Evolutionary conservation across 352 stramenopile species (phyloP), one percentile per base, ranked within the genome.

Genomic region (Globisporangium mamillatum): DNA sequence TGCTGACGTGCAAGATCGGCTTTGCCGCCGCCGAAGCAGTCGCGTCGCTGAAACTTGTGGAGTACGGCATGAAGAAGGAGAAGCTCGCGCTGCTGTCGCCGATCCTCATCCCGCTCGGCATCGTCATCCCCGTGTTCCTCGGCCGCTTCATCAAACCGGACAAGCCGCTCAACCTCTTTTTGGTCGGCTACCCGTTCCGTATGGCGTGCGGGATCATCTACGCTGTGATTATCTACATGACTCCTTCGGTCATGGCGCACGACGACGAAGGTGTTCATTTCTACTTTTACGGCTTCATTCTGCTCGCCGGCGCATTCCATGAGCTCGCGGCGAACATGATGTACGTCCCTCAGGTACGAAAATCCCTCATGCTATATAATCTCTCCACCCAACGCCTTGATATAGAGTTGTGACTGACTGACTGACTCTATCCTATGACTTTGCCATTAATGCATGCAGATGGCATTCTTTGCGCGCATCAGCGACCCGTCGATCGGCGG

Each of bases 381-480:
- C 32, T 57, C 22, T 54, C 5, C 18, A 20, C 16, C 14, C 36
- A 44, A 38, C 18, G 53, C 18, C 3, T 25, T 60, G 54, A 8
- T 25, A 16, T 29, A 29, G 22, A 41, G 25, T 25, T 18, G 12
- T 24, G n/a, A 41, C 4, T 38, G 55, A 5, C 5, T 55, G 32
- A 50, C n/a, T 48, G n/a, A 61, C 29, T 36, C 10, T 41, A 1
- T 24, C 3, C 14, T 20, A 29, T 16, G 36, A 18, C 8, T 41
- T 41, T 29, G 18, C 22, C 53, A 32, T 6, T 34, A n/a, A 41
- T 41, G 18, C 3, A 44, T 29, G 2, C 93, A 99, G 86, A 99
- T 99, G 98, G 97, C 93, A 6, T 99, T 99, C 76, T 99, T 99
- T 73, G 97, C 97, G 59, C 84, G 91, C 53, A 93, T 99, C 65